Conservation (phyloP, 495 filamentous ascomycete species). For the Podospora sp. region DNA sequence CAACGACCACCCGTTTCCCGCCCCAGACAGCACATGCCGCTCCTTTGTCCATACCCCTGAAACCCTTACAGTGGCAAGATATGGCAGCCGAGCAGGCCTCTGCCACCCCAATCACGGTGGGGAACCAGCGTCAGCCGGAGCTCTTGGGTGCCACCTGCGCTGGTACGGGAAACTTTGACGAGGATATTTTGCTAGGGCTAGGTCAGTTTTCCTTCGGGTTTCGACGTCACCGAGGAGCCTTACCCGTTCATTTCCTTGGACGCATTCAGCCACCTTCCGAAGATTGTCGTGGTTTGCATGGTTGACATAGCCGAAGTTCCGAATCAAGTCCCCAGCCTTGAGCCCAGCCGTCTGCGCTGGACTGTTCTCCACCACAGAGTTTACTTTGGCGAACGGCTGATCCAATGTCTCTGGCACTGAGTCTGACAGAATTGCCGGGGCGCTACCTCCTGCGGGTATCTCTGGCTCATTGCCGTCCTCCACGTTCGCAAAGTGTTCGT, state of each 20-base stretch:
- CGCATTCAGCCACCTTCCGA: constrained; percentile 78
- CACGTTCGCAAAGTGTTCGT: constrained; percentile 70
- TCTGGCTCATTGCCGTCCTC: constrained; percentile 39
- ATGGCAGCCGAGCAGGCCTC: constrained; percentile 87
- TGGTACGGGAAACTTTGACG: constrained; percentile 67
- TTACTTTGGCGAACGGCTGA: constrained; percentile 86
- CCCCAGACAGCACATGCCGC: neutral
- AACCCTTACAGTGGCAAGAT: constrained; percentile 68
- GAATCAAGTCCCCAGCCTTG: constrained; percentile 78
- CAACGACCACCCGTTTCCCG: neutral
- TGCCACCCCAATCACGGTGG: constrained; percentile 80
- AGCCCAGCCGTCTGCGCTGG: constrained; percentile 85
- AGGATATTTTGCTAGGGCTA: constrained; percentile 61
- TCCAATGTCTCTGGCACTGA: constrained; percentile 52
- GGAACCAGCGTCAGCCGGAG: constrained; percentile 72
- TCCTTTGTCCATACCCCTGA: neutral
- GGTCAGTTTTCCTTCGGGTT: constrained; percentile 18
- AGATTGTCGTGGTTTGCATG: constrained; percentile 84
- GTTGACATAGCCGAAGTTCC: constrained; percentile 80
- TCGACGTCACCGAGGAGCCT: constrained; percentile 37
- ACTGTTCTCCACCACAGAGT: constrained; percentile 74
- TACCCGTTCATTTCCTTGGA: constrained; percentile 89
- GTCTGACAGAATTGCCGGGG: constrained; percentile 32
- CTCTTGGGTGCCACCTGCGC: constrained; percentile 52
- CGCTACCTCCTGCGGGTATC: neutral